Evolutionary conservation across 2,329 filamentous ascomycete species (phyloP).

Genomic region (Cladophialophora psammophila): DNA sequence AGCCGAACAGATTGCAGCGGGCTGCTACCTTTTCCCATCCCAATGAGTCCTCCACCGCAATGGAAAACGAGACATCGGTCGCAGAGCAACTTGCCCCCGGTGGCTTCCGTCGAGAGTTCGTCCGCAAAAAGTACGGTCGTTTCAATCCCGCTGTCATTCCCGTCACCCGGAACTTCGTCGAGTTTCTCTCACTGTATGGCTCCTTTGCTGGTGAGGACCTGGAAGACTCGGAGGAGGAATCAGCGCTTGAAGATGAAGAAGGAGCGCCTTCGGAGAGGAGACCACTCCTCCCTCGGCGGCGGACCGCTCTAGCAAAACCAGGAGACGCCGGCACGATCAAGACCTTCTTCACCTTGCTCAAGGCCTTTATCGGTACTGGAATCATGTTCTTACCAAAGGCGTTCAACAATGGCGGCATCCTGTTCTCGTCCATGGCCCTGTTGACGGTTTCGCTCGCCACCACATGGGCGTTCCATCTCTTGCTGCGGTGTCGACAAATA

Average conservation of each 20-base stretch:
- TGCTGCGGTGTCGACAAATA: slow-evolving; percentile 70
- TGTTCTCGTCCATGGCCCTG: slow-evolving; percentile 75
- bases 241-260: slow-evolving; percentile 57
- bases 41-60: slow-evolving; percentile 36
- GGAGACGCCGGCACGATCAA: slow-evolving; percentile 73
- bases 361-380: slow-evolving; percentile 80
- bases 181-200: slow-evolving; percentile 78
- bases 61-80: slow-evolving; percentile 50
- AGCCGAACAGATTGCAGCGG: slow-evolving; percentile 62
- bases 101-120: slow-evolving; percentile 62
- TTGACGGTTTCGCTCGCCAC: slow-evolving; percentile 70
- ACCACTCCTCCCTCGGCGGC: slow-evolving; percentile 66
- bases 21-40: slow-evolving; percentile 72
- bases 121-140: slow-evolving; percentile 45
- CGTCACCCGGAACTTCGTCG: slow-evolving; percentile 74
- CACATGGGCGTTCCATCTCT: slow-evolving; percentile 74
- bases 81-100: slow-evolving; percentile 59
- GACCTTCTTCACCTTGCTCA: slow-evolving; percentile 79
- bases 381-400: slow-evolving; percentile 85
- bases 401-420: slow-evolving; percentile 77
- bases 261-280: slow-evolving; percentile 61
- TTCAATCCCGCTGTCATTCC: slow-evolving; percentile 47
- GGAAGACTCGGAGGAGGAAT: slow-evolving; percentile 65
- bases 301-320: slow-evolving; percentile 50
- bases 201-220: slow-evolving; percentile 78